These are phyloP conservation scores for Graphilbum sp. DNA, from an alignment of 2,329 filamentous ascomycete species.

Conservation along the genomic window DNA sequence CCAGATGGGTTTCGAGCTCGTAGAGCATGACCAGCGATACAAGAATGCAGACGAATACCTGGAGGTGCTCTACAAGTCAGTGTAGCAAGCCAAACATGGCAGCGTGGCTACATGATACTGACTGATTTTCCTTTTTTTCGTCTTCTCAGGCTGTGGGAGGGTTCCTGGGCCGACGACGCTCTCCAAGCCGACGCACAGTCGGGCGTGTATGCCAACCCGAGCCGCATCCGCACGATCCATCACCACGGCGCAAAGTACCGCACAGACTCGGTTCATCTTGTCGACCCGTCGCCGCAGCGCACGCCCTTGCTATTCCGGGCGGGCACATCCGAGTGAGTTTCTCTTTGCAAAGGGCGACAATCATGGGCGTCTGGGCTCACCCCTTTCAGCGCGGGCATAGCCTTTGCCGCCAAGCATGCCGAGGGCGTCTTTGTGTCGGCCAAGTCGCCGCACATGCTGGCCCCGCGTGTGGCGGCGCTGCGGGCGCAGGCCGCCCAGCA, in stretches of 20 bases:
- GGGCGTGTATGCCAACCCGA: slow-evolving; percentile 2
- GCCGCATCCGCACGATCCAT: slow-evolving; percentile 1
- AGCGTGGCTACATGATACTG: too few relatives aligned
- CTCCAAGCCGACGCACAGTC: background rate
- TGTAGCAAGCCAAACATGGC: too few relatives aligned
- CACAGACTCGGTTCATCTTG: slow-evolving; percentile 1
- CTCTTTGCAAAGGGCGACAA: too few relatives aligned
- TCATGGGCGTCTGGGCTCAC: too few relatives aligned
- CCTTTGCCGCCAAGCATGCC: slow-evolving; percentile 11
- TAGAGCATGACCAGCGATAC: slow-evolving; percentile 4
- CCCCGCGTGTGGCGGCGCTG: slow-evolving; percentile 4
- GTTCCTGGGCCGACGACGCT: slow-evolving; percentile 3
- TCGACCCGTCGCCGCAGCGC: slow-evolving; percentile 4
- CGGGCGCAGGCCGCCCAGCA: slow-evolving; percentile 4
- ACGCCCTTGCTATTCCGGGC: slow-evolving; percentile 11
- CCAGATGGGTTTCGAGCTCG: slow-evolving; percentile 2
- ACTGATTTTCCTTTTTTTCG: background rate
- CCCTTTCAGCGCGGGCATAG: slow-evolving; percentile 6
- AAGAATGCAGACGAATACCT: background rate
- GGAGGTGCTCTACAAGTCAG: slow-evolving; percentile 1
- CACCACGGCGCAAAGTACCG: slow-evolving; percentile 3
- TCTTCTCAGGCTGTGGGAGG: background rate
- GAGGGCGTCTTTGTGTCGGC: slow-evolving; percentile 11
- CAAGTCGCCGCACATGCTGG: slow-evolving; percentile 5
- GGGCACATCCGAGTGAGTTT: slow-evolving; percentile 6